Evolutionary conservation across 352 stramenopile genomes (phyloP).

Genomic region (Globisporangium nunn): DNA sequence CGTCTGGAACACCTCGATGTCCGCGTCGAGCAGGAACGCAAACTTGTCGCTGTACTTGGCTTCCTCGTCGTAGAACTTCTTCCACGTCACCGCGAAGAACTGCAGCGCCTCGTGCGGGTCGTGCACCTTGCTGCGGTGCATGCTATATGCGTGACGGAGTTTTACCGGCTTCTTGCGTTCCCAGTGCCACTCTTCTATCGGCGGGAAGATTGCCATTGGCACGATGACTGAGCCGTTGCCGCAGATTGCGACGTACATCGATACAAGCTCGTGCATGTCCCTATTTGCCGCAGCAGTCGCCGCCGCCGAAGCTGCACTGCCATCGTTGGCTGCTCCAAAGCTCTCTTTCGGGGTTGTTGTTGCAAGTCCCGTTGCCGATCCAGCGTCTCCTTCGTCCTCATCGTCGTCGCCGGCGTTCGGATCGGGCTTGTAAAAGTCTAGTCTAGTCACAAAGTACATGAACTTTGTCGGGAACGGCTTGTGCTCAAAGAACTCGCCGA

Average conservation of each 20-base stretch:
- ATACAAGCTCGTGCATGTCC: constrained; percentile 57
- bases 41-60: constrained; percentile 86
- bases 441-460: constrained; percentile 80
- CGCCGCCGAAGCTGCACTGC: background rate
- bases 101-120: constrained; percentile 71
- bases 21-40: constrained; percentile 63
- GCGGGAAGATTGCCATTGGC: constrained; percentile 79
- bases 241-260: constrained; percentile 81
- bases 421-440: constrained; percentile 72
- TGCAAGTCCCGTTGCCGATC: background rate
- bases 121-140: constrained; percentile 65
- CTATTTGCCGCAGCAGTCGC: background rate
- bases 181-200: constrained; percentile 74
- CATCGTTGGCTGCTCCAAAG: background rate
- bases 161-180: constrained; percentile 83
- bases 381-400: constrained; percentile 18
- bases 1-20: constrained; percentile 56
- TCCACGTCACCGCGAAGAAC: constrained; percentile 85
- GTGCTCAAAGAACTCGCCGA: constrained; percentile 75
- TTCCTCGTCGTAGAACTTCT: constrained; percentile 86
- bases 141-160: constrained; percentile 70
- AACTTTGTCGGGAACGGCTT: constrained; percentile 81
- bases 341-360: background rate
- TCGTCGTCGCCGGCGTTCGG: constrained; percentile 29
- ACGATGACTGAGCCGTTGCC: constrained; percentile 84